Conservation (phyloP, 768 basidiomycete genomes). For the Lactarius indigo region DNA sequence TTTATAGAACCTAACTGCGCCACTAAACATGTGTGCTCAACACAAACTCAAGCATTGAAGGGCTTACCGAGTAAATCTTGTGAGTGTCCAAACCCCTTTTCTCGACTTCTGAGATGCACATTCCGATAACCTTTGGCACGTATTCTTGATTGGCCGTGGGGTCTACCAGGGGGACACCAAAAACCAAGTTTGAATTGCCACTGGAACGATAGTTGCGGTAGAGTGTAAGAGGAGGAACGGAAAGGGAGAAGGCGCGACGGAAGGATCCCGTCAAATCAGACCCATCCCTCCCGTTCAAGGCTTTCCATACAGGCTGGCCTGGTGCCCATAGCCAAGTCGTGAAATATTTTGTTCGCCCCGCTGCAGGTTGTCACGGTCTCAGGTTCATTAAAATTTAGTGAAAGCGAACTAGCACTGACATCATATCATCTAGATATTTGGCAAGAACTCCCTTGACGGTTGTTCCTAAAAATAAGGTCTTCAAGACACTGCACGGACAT, state of each 20-base stretch:
- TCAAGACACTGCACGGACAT: slow-evolving; percentile 61
- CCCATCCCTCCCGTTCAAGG: slow-evolving; percentile 70
- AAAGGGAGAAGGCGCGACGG: slow-evolving; percentile 56
- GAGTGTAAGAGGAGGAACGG: slow-evolving; percentile 66
- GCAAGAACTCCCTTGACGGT: slow-evolving; percentile 61
- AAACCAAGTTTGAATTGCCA: slow-evolving; percentile 82
- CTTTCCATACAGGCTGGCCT: slow-evolving; percentile 57
- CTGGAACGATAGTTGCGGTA: slow-evolving; percentile 80
- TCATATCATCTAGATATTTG: slow-evolving; percentile 77
- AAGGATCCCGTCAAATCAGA: slow-evolving; percentile 51
- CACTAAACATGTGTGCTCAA: slow-evolving; percentile 13
- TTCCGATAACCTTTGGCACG: slow-evolving; percentile 72
- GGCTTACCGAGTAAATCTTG: slow-evolving; percentile 71
- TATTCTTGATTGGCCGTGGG: slow-evolving; percentile 81
- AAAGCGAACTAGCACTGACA: slow-evolving; percentile 40
- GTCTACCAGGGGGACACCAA: slow-evolving; percentile 83
- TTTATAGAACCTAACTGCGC: slow-evolving; percentile 62
- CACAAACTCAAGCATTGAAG: neutral
- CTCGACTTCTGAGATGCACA: slow-evolving; percentile 83
- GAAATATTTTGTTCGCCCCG: slow-evolving; percentile 72
- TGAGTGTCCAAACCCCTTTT: slow-evolving; percentile 71
- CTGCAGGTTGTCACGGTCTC: slow-evolving; percentile 40
- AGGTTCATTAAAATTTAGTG: neutral
- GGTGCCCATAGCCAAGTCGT: slow-evolving; percentile 66
- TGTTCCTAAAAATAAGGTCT: slow-evolving; percentile 62